phyloP scores from a whole-genome alignment of 2,329 filamentous ascomycete species.

The Domatiomyces catenatus region DNA sequence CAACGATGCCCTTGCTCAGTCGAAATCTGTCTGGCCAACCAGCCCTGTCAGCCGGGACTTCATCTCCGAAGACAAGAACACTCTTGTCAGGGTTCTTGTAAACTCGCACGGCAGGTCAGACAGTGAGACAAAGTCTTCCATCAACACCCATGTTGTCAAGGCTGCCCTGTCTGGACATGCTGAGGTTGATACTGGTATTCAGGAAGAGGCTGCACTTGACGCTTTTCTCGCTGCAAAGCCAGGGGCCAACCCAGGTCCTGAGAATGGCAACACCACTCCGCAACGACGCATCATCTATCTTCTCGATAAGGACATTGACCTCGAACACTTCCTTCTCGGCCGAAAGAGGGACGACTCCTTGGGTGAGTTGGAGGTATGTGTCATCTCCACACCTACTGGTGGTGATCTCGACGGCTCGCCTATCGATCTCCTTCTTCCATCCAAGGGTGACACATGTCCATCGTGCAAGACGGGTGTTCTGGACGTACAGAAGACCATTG shows the following conservation, averaged over 20 bases:
- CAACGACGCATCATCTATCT: conserved; percentile 8
- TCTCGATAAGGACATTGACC: conserved; percentile 8
- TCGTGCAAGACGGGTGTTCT: conserved; percentile 51
- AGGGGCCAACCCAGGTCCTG: background rate
- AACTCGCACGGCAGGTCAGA: background rate
- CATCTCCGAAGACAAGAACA: conserved; percentile 10
- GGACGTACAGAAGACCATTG: conserved; percentile 56
- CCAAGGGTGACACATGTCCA: conserved; percentile 56
- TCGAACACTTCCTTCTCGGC: conserved; percentile 1
- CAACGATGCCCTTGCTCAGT: too few relatives aligned
- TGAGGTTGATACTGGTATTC: conserved; percentile 56
- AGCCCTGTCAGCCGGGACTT: conserved; percentile 3
- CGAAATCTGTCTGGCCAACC: too few relatives aligned
- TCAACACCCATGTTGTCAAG: conserved; percentile 53
- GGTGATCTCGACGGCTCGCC: background rate
- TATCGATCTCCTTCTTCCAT: conserved; percentile 45
- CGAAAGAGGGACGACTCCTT: background rate
- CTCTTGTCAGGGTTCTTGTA: conserved; percentile 7
- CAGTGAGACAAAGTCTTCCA: conserved; percentile 1
- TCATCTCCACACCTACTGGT: conserved; percentile 1
- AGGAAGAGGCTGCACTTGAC: conserved; percentile 31
- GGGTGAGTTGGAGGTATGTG: conserved; percentile 4
- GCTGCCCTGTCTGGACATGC: conserved; percentile 35
- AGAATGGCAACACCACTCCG: background rate
- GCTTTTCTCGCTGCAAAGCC: conserved; percentile 2